Evolutionary conservation across 192 early-diverging fungal genomes (phyloP).

Genomic region (Lunasporangiospora selenospora): DNA sequence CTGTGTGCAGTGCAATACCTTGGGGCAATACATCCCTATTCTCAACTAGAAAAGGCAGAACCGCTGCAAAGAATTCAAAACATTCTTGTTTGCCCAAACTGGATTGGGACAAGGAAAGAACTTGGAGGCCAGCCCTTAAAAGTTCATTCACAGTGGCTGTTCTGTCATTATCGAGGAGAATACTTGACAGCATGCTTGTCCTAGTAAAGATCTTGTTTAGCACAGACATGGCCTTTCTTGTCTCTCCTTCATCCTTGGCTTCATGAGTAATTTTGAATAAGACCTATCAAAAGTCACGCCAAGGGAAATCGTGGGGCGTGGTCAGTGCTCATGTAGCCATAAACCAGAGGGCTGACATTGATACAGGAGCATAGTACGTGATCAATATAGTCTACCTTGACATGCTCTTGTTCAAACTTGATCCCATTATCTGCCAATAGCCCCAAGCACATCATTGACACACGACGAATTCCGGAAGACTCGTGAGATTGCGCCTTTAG

Average conservation of each 20-base stretch:
- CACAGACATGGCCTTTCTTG: slow-evolving; percentile 13
- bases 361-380: too few relatives aligned
- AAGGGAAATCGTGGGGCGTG: too few relatives aligned
- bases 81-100: too few relatives aligned
- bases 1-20: too few relatives aligned
- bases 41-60: too few relatives aligned
- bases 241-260: slow-evolving; percentile 23
- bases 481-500: slow-evolving; percentile 10
- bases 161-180: slow-evolving; percentile 1
- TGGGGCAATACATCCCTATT: too few relatives aligned
- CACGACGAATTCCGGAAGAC: slow-evolving; percentile 23
- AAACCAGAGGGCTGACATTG: too few relatives aligned
- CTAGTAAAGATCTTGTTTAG: slow-evolving; percentile 28
- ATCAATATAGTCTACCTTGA: too few relatives aligned
- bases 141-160: slow-evolving; percentile 5
- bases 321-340: too few relatives aligned
- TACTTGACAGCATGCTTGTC: slow-evolving; percentile 17
- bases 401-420: slow-evolving; percentile 28
- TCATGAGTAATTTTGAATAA: slow-evolving; percentile 22
- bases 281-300: slow-evolving; percentile 3
- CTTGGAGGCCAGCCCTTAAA: too few relatives aligned
- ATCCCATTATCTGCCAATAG: slow-evolving; percentile 24
- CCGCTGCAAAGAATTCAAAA: too few relatives aligned
- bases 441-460: slow-evolving; percentile 31
- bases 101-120: too few relatives aligned